Evolutionary conservation across 164 flowering plant genomes (phyloP).

Genomic region (Brasenia schreberi): DNA sequence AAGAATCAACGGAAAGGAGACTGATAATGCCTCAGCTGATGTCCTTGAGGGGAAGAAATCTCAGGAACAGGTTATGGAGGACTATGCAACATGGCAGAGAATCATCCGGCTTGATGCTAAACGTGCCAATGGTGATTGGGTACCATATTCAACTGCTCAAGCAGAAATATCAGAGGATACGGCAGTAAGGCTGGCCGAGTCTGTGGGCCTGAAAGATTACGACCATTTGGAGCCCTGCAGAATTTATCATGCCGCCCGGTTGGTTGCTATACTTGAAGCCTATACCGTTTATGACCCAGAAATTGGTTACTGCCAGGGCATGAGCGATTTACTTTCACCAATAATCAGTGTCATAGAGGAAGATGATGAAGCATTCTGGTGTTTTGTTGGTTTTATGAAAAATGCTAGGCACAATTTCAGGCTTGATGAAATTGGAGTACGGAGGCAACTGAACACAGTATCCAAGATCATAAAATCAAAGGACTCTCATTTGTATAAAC

Average conservation of each 20-base stretch:
- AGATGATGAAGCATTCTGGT: slow-evolving; percentile 95
- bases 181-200: slow-evolving; percentile 46
- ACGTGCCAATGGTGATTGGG: slow-evolving; percentile 81
- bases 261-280: slow-evolving; percentile 95
- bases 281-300: slow-evolving; percentile 85
- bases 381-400: slow-evolving; percentile 90
- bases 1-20: background rate
- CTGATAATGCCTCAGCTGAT: background rate
- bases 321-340: slow-evolving; percentile 97
- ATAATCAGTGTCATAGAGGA: slow-evolving; percentile 40
- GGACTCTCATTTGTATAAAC: slow-evolving; percentile 80
- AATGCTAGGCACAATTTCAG: slow-evolving; percentile 89
- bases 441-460: slow-evolving; percentile 66
- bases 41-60: background rate
- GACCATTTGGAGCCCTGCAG: slow-evolving; percentile 69
- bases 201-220: slow-evolving; percentile 75
- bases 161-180: slow-evolving; percentile 49
- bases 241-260: slow-evolving; percentile 82
- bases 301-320: slow-evolving; percentile 96
- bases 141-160: slow-evolving; percentile 40
- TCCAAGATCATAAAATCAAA: slow-evolving; percentile 78
- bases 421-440: slow-evolving; percentile 84
- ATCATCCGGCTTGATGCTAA: slow-evolving; percentile 84
- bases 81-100: slow-evolving; percentile 86
- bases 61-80: slow-evolving; percentile 26